Evolutionary conservation across 352 stramenopile genomes (phyloP).

Genomic region (Plasmopara halstedii): DNA sequence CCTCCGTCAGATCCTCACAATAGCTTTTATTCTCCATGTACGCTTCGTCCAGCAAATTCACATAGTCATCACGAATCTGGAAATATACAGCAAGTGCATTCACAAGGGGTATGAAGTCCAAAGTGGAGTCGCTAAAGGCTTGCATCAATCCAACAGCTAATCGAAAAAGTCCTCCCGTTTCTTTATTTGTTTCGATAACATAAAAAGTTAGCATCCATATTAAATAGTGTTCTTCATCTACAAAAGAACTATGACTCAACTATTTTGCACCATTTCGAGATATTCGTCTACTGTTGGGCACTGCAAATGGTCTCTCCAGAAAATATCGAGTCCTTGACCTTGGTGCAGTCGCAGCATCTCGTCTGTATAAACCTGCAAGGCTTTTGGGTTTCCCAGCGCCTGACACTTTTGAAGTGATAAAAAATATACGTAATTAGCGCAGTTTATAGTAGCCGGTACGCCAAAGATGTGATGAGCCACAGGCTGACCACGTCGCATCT

Average conservation of each 20-base stretch:
- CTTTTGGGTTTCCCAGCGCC: slow-evolving; percentile 68
- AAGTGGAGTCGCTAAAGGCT: slow-evolving; percentile 59
- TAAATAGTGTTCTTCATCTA: neutral
- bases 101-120: slow-evolving; percentile 86
- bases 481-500: slow-evolving; percentile 90
- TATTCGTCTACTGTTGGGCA: slow-evolving; percentile 92
- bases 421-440: slow-evolving; percentile 98
- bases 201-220: neutral
- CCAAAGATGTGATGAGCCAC: slow-evolving; percentile 96
- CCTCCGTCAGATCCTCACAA: slow-evolving; percentile 97
- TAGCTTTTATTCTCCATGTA: slow-evolving; percentile 98
- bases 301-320: slow-evolving; percentile 87
- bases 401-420: slow-evolving; percentile 91
- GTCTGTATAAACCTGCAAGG: slow-evolving; percentile 88
- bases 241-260: slow-evolving; percentile 26
- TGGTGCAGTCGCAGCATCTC: slow-evolving; percentile 95
- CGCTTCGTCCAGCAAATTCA: slow-evolving; percentile 93
- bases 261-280: slow-evolving; percentile 93
- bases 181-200: slow-evolving; percentile 6
- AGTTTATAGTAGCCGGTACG: slow-evolving; percentile 95
- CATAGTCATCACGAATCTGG: slow-evolving; percentile 97
- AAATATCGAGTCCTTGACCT: slow-evolving; percentile 94
- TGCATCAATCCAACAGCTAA: slow-evolving; percentile 94
- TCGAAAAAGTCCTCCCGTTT: slow-evolving; percentile 96
- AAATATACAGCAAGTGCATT: slow-evolving; percentile 96